Base-by-base conservation (phyloP, 2,329 filamentous ascomycete genomes). In the Coccinonectria pachysandricola region DNA sequence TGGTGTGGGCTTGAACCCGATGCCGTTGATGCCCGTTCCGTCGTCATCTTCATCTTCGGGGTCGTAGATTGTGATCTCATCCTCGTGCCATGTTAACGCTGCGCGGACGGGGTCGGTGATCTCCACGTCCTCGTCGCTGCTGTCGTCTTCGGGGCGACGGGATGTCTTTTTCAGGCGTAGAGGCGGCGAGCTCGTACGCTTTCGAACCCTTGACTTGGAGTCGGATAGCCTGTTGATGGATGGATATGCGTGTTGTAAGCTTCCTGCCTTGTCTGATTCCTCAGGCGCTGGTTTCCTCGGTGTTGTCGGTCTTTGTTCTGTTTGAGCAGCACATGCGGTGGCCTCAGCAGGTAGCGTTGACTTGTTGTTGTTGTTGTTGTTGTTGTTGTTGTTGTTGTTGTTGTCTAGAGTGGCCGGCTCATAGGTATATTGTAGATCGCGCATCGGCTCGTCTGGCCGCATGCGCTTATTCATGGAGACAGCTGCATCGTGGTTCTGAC, bases 41-140 rank as follows among this genome's bases (percentile, higher is more conserved):
- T 79, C 75, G 42, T 79, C 75, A 36, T 79, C 74, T 35, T 68
- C 63, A 43, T 79, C 75, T 20, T 72, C 59, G 1, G 72, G 69
- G 39, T 77, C 68, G 48, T 78, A 75, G 15, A 77, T 61, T 2
- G 75, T 79, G 34, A 79, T 79, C 45, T 79, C 75, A 39, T 78
- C 68, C 37, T 77, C 71, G 41, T 73, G 72, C 75, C 75, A 79
- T 2, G 75, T 79, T 27, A 78, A 56, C 3, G 71, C 64, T 6
- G 72, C 71, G 18, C 71, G 62, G 7, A 74, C 45, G 0, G 69
- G 68, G 28, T 74, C 70, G 27, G 61, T 52, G 15, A 70, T 49
- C 21, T 50, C 40, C 8, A 46, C 41, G 8, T 54, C 57, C 7
- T 55, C 49, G 7, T 57, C 52, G 10, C 35, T 35, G 15, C 42